Percentiles rank a stretch among this genome's conserved stretches.
Conservation (phyloP, 78 protist species). For the Paratrimastix pyriformis region DNA sequence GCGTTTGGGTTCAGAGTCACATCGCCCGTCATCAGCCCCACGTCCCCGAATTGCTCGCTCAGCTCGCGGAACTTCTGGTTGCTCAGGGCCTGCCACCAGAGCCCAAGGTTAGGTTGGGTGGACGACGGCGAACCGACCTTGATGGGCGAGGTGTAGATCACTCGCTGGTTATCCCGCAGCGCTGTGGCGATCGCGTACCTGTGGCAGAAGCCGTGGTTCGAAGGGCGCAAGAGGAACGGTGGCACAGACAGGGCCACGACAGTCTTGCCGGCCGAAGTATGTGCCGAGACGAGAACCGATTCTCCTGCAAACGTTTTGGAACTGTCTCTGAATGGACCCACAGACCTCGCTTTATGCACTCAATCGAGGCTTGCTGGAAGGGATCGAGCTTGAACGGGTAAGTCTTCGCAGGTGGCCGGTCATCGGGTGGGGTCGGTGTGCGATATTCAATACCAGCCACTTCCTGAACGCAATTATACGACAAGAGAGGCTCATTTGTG, state of each 20-base stretch:
- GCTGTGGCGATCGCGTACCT: conserved; percentile 70
- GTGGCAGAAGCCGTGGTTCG: no score
- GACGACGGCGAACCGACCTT: no score
- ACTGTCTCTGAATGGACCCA: background rate
- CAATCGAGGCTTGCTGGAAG: conserved; percentile 41
- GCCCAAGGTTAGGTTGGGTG: no score
- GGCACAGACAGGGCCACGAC: conserved; percentile 86
- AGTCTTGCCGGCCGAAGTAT: conserved; percentile 97
- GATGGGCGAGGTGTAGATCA: conserved; percentile 78
- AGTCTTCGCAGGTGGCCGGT: conserved; percentile 25
- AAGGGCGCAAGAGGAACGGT: no score
- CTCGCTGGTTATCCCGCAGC: conserved; percentile 47
- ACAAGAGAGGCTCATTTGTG: no score
- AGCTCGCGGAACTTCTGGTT: conserved; percentile 76
- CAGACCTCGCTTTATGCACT: conserved; percentile 11
- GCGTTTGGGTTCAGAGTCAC: conserved; percentile 57
- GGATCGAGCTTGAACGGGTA: conserved; percentile 46
- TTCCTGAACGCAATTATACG: no score
- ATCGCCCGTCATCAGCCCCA: conserved; percentile 88
- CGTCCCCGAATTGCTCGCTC: conserved; percentile 37
- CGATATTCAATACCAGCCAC: no score
- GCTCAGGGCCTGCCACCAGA: no score
- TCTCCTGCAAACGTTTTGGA: conserved; percentile 20
- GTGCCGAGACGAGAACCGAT: conserved; percentile 91
- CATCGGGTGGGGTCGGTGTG: no score